Base-by-base conservation (phyloP, 768 basidiomycete genomes). In the Jaapia argillacea region DNA sequence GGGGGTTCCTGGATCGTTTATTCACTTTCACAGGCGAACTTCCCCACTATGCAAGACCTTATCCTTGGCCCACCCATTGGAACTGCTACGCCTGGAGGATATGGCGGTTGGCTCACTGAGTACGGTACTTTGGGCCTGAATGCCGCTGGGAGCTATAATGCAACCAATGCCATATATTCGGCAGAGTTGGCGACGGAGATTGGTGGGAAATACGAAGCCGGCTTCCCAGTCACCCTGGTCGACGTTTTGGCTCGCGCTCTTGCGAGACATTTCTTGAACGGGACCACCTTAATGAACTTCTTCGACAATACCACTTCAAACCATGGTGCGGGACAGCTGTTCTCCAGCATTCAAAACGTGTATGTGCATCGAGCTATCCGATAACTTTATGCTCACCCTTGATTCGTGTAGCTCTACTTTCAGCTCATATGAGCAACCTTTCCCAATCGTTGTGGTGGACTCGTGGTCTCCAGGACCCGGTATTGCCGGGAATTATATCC, bases 371-470 rank as follows among this genome's bases (percentile, higher is more conserved):
- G n/a, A n/a, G n/a, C n/a, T n/a, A n/a, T n/a, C n/a, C n/a, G n/a
- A n/a, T n/a, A n/a, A 5, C 47, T 64, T 46, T 40, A 63, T 35
- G 16, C 22, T 20, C 41, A 54, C 21, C 46, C 14, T 27, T n/a
- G 41, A 24, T 3, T 12, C 36, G 3, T 18, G 22, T 31, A 67
- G 65, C 0, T 48, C 59, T 18, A 51, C 61, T 0, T 70, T 71
- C 45, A 42, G 48, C 5, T 50, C 60, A 20, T 48, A 64, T 35
- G 14, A 48, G 6, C 61, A 66, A 20, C 70, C 71, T 0, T 62
- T 70, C 45, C 71, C 69, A 1, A 60, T 71, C 23, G 45, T 68
- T 2, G 57, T 66, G 4, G 36, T 58, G 0, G 50, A 61, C 16
- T 33, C 28, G 16, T 10, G 10, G 16, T 33, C 28, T 10, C 10